These are phyloP conservation scores for Aspergillus brasiliensis DNA, from an alignment of 2,329 filamentous ascomycete species.

Conservation along the genomic window DNA sequence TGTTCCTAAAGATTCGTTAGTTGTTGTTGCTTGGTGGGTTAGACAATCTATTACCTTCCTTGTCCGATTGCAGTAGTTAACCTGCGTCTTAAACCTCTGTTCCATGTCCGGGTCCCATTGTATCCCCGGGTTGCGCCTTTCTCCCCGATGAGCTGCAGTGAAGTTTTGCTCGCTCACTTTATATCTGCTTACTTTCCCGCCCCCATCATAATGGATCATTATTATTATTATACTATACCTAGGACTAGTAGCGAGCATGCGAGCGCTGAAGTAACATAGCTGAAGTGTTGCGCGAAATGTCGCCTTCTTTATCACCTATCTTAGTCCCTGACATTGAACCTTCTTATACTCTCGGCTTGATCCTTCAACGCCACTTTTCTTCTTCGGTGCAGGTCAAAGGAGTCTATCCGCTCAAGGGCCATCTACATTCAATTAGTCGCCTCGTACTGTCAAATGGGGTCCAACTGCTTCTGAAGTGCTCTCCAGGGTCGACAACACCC, in stretches of 20 bases:
- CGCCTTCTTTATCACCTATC: conserved; percentile 12
- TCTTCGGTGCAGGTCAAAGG: conserved; percentile 32
- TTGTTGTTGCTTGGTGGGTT: not conserved
- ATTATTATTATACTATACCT: not conserved
- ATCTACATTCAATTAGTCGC: conserved; percentile 39
- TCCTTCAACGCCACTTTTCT: conserved; percentile 37
- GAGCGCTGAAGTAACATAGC: not conserved
- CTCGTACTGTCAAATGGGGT: conserved; percentile 42
- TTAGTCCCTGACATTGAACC: conserved; percentile 18
- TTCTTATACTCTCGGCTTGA: conserved; percentile 27
- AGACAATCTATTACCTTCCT: not conserved
- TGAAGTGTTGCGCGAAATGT: conserved; percentile 13
- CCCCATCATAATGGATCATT: not conserved
- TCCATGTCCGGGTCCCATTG: not conserved
- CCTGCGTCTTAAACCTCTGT: not conserved
- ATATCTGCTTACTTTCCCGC: not conserved
- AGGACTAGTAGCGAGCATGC: not conserved
- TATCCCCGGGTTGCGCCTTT: not conserved
- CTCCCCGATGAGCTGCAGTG: not conserved
- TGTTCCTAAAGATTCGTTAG: not conserved
- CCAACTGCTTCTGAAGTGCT: conserved; percentile 41
- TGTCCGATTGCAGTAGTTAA: not conserved
- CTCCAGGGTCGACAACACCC: conserved; percentile 36
- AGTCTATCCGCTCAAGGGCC: conserved; percentile 29
- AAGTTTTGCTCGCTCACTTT: not conserved